These are phyloP conservation scores for Diaporthe sp. DNA, from an alignment of 2,329 filamentous ascomycete genomes.

Conservation along the genomic window DNA sequence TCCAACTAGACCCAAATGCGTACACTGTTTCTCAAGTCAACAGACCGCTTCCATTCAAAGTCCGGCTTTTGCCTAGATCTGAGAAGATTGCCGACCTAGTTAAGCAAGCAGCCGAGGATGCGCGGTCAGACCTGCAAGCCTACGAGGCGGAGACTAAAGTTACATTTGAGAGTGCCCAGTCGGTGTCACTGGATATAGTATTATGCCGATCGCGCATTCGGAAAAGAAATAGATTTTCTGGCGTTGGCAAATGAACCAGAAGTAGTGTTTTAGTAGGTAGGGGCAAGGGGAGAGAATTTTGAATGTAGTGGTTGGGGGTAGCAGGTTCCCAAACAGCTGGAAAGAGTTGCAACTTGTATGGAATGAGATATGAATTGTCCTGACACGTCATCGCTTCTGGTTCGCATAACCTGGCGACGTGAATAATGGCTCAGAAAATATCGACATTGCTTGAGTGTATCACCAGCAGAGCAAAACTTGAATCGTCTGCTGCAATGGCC, in stretches of 20 bases:
- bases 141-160: neutral
- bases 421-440: too few species aligned
- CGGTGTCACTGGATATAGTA: neutral
- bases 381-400: too few species aligned
- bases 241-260: neutral
- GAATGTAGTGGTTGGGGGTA: too few species aligned
- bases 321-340: too few species aligned
- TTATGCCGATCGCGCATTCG: neutral
- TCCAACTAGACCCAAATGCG: neutral
- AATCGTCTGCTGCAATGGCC: too few species aligned
- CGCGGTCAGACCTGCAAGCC: neutral
- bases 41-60: neutral
- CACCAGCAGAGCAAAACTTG: too few species aligned
- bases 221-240: neutral
- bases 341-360: too few species aligned
- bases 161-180: neutral
- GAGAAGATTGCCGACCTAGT: neutral
- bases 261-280: too few species aligned
- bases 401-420: too few species aligned
- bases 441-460: too few species aligned
- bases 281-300: neutral
- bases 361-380: too few species aligned
- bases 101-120: neutral
- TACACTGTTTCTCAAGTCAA: neutral
- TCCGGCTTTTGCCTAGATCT: neutral